Percentiles rank a stretch among this genome's conserved stretches.
Conservation (phyloP, 441 rosid genomes). For the Cnidoscolus chayamansa region DNA sequence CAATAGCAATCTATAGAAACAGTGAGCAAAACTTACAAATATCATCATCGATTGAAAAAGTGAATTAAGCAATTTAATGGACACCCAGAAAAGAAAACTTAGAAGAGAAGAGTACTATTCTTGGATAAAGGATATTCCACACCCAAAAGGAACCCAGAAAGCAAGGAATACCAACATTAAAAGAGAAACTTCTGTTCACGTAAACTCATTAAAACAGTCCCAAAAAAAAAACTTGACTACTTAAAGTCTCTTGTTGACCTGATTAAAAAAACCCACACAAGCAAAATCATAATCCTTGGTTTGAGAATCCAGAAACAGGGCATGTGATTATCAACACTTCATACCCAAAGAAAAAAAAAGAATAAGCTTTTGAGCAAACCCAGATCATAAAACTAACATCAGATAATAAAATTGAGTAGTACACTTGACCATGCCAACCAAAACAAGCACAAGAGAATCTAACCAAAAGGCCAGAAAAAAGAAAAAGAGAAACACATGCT, state of each 20-base stretch:
- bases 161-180: constrained; percentile 37
- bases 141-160: constrained; percentile 37
- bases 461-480: background rate
- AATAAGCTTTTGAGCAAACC: constrained; percentile 27
- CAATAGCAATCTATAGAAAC: constrained; percentile 20
- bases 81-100: constrained; percentile 23
- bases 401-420: constrained; percentile 15
- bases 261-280: constrained; percentile 30
- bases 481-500: constrained; percentile 18
- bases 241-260: constrained; percentile 33
- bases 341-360: constrained; percentile 1
- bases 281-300: constrained; percentile 30
- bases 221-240: no score
- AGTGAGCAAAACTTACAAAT: no score
- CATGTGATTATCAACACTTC: constrained; percentile 17
- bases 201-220: constrained; percentile 39
- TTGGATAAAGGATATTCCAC: constrained; percentile 47
- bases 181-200: constrained; percentile 51
- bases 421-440: constrained; percentile 29
- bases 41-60: no score
- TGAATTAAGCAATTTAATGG: no score
- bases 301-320: constrained; percentile 28
- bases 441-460: constrained; percentile 21
- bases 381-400: constrained; percentile 37
- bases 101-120: constrained; percentile 44